Base-by-base conservation (phyloP, 2,329 filamentous ascomycete genomes). In the Scolecobasidium constrictum region DNA sequence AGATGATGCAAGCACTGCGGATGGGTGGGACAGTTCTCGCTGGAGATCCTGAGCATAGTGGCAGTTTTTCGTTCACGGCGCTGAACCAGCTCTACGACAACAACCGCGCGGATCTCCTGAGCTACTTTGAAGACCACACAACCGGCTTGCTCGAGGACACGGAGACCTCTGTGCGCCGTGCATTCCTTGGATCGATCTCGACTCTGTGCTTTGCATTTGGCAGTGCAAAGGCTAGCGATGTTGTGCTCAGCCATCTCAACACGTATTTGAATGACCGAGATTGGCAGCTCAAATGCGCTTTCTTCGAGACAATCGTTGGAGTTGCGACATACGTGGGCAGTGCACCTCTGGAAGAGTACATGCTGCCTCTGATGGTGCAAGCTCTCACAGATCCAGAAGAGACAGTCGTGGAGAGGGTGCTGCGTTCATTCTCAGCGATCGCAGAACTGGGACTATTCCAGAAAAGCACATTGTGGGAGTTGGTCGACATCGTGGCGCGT, bases 241-340 rank as follows among this genome's bases (percentile, higher is more conserved):
- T 98, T n/a, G 80, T 98, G 13, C 68, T 98, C 17, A 94, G 87
- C 22, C 92, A 98, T 63, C 69, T 98, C 20, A 96, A 96, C 56
- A 98, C 92, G 0, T 98, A 98, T 54, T 66, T 98, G 6, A 98
- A 98, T 51, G 92, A 96, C 53, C 78, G 83, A 34, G 88, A 98
- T 58, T 98, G 92, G 92, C 86, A 86, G 59, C 67, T 98, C 22
- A 95, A 94, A 60, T 95, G 87, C 53, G 87, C 90, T 3, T 96
- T 96, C 57, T 95, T 98, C 54, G 88, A 94, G 55, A 86, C 87
- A 0, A 86, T 96, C 19, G 86, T 96, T 13, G 90, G 88, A 3
- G 88, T 98, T 49, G 86, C 88, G 3, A 78, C 85, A 1, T 94
- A 94, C 52, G 76, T 96, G 23, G 92, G 92, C 20, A 87, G 84